Evolutionary conservation across 768 basidiomycete genomes (phyloP), one percentile per base, ranked within the genome.

Genomic region (Lactifluus subvellereus): DNA sequence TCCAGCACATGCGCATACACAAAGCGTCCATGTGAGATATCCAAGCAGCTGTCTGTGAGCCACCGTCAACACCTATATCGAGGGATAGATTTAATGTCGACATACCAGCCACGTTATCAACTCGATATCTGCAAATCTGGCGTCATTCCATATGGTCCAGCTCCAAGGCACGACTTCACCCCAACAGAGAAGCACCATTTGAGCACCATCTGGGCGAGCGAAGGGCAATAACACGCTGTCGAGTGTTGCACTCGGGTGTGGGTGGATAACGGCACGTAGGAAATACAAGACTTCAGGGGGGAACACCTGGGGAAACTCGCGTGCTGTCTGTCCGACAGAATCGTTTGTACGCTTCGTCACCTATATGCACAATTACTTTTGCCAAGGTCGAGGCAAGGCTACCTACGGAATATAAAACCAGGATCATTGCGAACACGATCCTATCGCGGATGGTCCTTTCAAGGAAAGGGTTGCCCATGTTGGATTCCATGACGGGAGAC

Each of bases 111-210:
- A 70, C 5, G 77, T 71, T 51, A 87, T 75, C 33, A 73, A 74
- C 57, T 86, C 85, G 2, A 79, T 74, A 40, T 83, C 72, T 33
- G 79, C 76, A 43, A 75, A 70, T 22, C 82, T 78, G 61, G 75
- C 74, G 67, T 88, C 87, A 52, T 74, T 71, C 85, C 87, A 90
- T 7, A 79, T 71, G 11, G 70, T 72, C 88, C 89, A 91, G 58
- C 76, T 77, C 88, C 88, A 89, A 1, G 80, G 78, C 3, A 87
- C 71, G 11, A 80, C 73, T 11, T 77, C 66, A 35, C 83, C 82
- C 83, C 84, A 89, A 63, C 74, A 74, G n/a, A 87, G 58, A n/a
- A 90, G 70, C 22, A 87, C 76, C 6, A 52, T 71, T 61, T 81
- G 79, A 11, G 85, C 72, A 50, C 68, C 60, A 69, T 84, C 80